Conservation (phyloP, 768 basidiomycete genomes). For the Filobasidium wieringae region DNA sequence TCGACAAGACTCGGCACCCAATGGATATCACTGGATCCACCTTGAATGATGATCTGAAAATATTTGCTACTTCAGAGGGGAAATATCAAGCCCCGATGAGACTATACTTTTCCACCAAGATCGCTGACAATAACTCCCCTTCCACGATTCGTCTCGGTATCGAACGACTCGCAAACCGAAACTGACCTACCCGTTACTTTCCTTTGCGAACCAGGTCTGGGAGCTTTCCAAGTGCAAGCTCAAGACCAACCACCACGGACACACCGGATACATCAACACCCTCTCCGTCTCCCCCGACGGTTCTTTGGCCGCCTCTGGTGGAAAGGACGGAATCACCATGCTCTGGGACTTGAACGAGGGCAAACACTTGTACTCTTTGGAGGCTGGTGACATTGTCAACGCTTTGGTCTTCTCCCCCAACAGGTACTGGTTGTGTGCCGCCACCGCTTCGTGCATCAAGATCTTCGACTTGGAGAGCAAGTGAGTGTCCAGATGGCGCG, state of each 20-base stretch:
- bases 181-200: slow-evolving; percentile 16
- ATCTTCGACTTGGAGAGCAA: slow-evolving; percentile 99
- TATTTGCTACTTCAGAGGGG: slow-evolving; percentile 89
- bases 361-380: slow-evolving; percentile 99
- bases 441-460: slow-evolving; percentile 92
- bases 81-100: slow-evolving; percentile 52
- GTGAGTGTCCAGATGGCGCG: slow-evolving; percentile 46
- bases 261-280: slow-evolving; percentile 98
- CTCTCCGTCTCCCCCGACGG: slow-evolving; percentile 97
- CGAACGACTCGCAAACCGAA: not conserved
- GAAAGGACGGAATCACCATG: slow-evolving; percentile 99
- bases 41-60: slow-evolving; percentile 43
- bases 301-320: slow-evolving; percentile 95
- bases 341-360: slow-evolving; percentile 99
- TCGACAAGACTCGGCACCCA: too few relatives aligned
- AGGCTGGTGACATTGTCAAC: slow-evolving; percentile 96
- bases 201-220: slow-evolving; percentile 70
- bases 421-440: slow-evolving; percentile 99
- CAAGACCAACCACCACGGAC: slow-evolving; percentile 99
- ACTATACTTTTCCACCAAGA: slow-evolving; percentile 65
- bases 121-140: slow-evolving; percentile 49
- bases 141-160: not conserved
- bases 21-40: not conserved
- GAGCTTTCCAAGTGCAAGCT: slow-evolving; percentile 99
- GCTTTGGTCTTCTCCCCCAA: slow-evolving; percentile 99